Percentiles rank a stretch among this genome's conserved stretches.
Evolutionary conservation across 208 protist species (phyloP).

Genomic region (Entamoeba histolytica): DNA sequence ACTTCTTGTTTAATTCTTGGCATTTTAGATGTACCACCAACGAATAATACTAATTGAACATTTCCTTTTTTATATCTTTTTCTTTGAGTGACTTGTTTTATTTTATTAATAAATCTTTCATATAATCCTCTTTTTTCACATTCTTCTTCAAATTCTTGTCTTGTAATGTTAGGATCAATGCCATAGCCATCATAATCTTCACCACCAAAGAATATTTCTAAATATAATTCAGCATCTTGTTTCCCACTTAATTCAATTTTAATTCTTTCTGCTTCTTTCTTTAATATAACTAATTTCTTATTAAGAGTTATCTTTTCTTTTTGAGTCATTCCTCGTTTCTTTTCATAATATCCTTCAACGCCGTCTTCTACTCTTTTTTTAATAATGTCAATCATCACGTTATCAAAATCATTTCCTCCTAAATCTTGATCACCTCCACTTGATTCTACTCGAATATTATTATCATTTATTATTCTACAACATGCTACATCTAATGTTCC

Average conservation of each 20-base stretch:
- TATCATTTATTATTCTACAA: neutral
- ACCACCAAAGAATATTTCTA: neutral
- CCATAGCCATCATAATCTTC: neutral
- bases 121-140: too few relatives aligned
- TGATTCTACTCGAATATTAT: neutral
- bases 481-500: neutral
- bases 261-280: neutral
- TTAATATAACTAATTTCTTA: neutral
- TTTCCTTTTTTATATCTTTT: neutral
- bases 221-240: neutral
- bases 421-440: neutral
- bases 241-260: neutral
- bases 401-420: neutral
- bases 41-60: neutral
- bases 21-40: neutral
- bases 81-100: neutral
- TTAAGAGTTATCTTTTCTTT: neutral
- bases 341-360: neutral
- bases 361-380: neutral
- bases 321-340: neutral
- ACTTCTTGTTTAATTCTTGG: neutral
- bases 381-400: neutral
- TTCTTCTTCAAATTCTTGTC: too few relatives aligned
- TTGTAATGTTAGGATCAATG: neutral
- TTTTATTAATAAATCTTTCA: too few relatives aligned